Percentiles rank a stretch among this genome's conserved stretches.
Conservation (phyloP, 495 filamentous ascomycete genomes). For the Aspergillus panamensis region DNA sequence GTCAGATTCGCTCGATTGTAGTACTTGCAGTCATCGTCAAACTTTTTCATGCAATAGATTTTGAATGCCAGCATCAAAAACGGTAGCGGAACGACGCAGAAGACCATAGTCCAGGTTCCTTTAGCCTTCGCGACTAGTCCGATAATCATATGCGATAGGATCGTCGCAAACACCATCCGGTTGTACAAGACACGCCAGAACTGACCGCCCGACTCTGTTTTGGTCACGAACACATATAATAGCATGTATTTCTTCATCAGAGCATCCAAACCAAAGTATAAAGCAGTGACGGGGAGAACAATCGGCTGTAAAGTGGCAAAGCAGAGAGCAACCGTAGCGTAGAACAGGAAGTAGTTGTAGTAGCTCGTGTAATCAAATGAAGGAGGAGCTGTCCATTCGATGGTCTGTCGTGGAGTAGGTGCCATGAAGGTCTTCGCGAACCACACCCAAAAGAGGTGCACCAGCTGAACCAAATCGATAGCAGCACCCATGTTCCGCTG, state of each 20-base stretch:
- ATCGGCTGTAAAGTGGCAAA: slow-evolving; percentile 87
- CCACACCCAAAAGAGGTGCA: slow-evolving; percentile 74
- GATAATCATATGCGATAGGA: slow-evolving; percentile 75
- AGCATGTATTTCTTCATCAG: slow-evolving; percentile 94
- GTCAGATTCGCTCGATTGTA: slow-evolving; percentile 61
- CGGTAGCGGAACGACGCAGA: slow-evolving; percentile 69
- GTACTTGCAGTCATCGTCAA: slow-evolving; percentile 73
- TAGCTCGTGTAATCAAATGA: slow-evolving; percentile 93
- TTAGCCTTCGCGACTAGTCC: slow-evolving; percentile 67
- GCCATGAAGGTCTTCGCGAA: slow-evolving; percentile 76
- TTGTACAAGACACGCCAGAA: slow-evolving; percentile 93
- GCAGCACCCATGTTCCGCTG: slow-evolving; percentile 91
- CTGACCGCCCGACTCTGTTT: slow-evolving; percentile 90
- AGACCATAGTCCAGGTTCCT: slow-evolving; percentile 55
- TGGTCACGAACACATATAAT: slow-evolving; percentile 92
- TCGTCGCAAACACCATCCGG: slow-evolving; percentile 77
- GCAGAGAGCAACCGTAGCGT: slow-evolving; percentile 81
- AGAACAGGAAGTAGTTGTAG: slow-evolving; percentile 95
- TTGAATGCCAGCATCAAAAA: slow-evolving; percentile 85
- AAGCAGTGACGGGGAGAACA: slow-evolving; percentile 79
- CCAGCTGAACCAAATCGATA: slow-evolving; percentile 81
- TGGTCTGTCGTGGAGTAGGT: slow-evolving; percentile 88
- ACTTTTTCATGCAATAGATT: slow-evolving; percentile 70
- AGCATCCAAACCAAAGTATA: slow-evolving; percentile 86
- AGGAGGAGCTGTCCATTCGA: slow-evolving; percentile 89